phyloP scores from a whole-genome alignment of 163 green algal species.

The Scenedesmus sp. region DNA sequence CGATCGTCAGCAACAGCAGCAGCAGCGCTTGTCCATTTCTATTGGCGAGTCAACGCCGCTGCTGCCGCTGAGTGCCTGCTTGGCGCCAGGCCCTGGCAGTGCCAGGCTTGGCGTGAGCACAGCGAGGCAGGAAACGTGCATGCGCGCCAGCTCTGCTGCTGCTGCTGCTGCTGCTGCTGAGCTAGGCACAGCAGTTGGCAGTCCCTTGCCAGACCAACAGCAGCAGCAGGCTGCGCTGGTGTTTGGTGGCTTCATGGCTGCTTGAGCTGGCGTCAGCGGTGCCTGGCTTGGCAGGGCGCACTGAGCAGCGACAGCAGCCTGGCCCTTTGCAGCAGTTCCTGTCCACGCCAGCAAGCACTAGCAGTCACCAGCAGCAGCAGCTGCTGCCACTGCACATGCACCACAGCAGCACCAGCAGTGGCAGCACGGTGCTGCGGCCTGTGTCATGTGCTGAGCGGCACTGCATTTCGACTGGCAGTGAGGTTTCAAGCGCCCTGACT shows the following conservation, averaged over 20 bases:
- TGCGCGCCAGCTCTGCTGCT: neutral
- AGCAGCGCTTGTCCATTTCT: neutral
- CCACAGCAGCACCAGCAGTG: neutral
- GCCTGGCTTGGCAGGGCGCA: neutral
- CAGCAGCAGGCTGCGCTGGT: conserved; percentile 2
- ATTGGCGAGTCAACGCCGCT: neutral
- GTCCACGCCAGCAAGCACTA: conserved; percentile 4
- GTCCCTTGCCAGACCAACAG: neutral
- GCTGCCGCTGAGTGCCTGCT: neutral
- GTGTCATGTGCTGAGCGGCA: conserved; percentile 4
- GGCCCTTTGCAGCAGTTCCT: neutral
- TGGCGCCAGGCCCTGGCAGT: conserved; percentile 3
- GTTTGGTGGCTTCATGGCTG: conserved; percentile 23
- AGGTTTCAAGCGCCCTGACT: neutral
- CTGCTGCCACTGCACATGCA: neutral
- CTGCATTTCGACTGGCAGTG: neutral
- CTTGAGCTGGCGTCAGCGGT: conserved; percentile 9
- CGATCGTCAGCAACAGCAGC: neutral
- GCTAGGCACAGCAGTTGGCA: neutral
- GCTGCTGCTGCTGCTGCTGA: too few species aligned
- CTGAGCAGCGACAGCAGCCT: conserved; percentile 15
- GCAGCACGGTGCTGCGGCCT: neutral
- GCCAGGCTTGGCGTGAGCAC: neutral
- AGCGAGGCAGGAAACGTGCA: neutral
- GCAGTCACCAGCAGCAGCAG: neutral